Base-by-base conservation (phyloP, 805 yeast genomes). In the Starmerella geochares region DNA sequence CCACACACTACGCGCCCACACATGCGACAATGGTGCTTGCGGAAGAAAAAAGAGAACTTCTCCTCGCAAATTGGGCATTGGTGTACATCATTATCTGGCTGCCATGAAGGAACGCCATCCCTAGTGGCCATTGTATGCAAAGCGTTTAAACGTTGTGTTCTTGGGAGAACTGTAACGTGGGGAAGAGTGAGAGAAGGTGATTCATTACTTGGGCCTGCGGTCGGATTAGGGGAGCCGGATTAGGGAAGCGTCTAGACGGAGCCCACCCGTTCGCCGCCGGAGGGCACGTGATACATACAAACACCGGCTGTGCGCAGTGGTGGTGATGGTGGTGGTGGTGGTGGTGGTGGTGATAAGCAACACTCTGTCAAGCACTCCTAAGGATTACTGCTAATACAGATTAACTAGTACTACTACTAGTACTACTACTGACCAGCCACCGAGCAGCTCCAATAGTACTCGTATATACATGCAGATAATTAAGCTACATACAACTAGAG, bases 1-100 rank as follows among this genome's bases (percentile, higher is more conserved):
- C 78, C 81, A 65, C 95, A 86, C 16, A 81, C 84, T 0, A 86
- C 81, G 29, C 78, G 70, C 2, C 95, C 95, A 67, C 95, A 86
- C 51, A 67, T 65, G 13, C 72, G 65, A 64, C 95, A 86, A 63
- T 86, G 95, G 66, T 86, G 95, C 49, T 87, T 73, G 50, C 95
- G 72, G 61, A 70, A 75, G 63, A 82, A 79, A 50, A 84, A 65
- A 2, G 80, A 70, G 66, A 79, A 86, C 35, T 55, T 48, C 0
- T 62, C 53, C 27, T 62, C 60, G 63, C 95, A 86, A 3, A 78
- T 58, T 19, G 71, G 71, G 60, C 95, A 86, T 2, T 59, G 60
- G 0, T 54, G 20, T 1, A 68, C 81, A 1, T 68, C 76, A 4
- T 65, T 68, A 62, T 86, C 94, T 3, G 77, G 73, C 65, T 86